A percentile compares a stretch with the other conserved stretches of the same genome.
These are phyloP conservation scores for Aspergillus luchuensis DNA, from an alignment of 2,329 filamentous ascomycete species.

Conservation along the genomic window DNA sequence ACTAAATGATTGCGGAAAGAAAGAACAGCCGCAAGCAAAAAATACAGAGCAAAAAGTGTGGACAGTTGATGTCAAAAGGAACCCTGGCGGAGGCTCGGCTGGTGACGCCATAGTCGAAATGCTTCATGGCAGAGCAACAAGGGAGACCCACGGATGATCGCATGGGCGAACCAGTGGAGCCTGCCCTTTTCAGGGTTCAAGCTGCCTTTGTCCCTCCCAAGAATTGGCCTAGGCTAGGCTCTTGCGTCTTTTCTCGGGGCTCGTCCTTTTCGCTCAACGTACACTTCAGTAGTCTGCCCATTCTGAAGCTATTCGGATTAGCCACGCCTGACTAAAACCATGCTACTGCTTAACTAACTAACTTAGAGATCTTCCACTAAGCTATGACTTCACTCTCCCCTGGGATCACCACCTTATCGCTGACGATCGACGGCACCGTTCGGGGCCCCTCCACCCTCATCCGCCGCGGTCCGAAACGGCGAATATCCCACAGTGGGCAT, in stretches of 20 bases:
- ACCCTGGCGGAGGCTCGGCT: background rate
- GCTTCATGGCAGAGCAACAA: background rate
- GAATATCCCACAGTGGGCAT: background rate
- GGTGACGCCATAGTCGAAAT: background rate
- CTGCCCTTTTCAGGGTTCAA: background rate
- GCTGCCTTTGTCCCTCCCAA: background rate
- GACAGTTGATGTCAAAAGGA: background rate
- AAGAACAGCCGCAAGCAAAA: background rate
- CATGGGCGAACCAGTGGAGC: background rate
- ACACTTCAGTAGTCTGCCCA: background rate
- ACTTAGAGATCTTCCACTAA: background rate
- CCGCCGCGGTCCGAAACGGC: background rate
- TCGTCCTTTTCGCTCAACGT: no score
- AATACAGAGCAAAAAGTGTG: no score
- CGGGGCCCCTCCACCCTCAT: background rate
- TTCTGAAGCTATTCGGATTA: no score
- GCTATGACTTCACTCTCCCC: background rate
- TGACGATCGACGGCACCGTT: background rate
- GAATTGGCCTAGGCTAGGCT: background rate
- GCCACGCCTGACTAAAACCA: no score
- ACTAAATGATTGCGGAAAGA: no score
- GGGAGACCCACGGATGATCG: slow-evolving; percentile 3
- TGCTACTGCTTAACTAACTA: no score
- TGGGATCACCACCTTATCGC: background rate
- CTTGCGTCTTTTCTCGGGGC: background rate